These are phyloP conservation scores for Copromyces sp. DNA, from an alignment of 495 filamentous ascomycete species.

Conservation along the genomic window DNA sequence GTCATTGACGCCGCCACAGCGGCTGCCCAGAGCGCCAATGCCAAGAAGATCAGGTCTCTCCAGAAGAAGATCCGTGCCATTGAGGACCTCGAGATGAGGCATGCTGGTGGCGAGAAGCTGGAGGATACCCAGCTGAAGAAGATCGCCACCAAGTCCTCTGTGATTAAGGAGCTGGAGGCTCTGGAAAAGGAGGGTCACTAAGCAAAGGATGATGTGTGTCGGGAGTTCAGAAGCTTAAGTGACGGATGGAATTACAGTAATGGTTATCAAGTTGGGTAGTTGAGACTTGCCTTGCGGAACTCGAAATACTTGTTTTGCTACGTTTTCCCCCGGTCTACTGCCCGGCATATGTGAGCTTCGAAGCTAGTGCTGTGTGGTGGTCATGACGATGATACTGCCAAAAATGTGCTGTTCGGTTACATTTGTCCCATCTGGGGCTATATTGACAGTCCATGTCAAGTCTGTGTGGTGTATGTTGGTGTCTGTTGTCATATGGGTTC, in stretches of 20 bases:
- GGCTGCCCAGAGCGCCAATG: conserved; percentile 48
- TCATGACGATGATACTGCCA: not conserved
- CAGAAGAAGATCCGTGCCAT: conserved; percentile 97
- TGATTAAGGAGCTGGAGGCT: conserved; percentile 67
- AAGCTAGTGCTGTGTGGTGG: not conserved
- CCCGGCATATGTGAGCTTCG: not conserved
- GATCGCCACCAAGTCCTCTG: conserved; percentile 75
- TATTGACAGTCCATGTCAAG: not conserved
- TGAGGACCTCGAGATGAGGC: conserved; percentile 93
- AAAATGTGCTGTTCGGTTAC: not conserved
- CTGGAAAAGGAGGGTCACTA: conserved; percentile 27
- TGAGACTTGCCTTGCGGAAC: not conserved
- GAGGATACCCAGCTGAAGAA: conserved; percentile 99
- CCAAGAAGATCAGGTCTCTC: conserved; percentile 81
- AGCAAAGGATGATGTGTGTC: not conserved
- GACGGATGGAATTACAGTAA: not conserved
- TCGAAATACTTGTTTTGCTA: not conserved
- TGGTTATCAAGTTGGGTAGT: not conserved
- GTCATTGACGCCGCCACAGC: conserved; percentile 21
- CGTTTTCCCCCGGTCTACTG: not conserved
- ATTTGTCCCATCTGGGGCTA: not conserved
- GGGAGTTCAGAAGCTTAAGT: not conserved
- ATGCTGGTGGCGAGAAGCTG: conserved; percentile 86
- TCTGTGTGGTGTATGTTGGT: not conserved
- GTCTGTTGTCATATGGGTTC: not conserved